Percentiles rank a stretch among this genome's conserved stretches.
These are phyloP conservation scores for Acanthamoeba triangularis DNA, from an alignment of 208 protist species.

Conservation along the genomic window DNA sequence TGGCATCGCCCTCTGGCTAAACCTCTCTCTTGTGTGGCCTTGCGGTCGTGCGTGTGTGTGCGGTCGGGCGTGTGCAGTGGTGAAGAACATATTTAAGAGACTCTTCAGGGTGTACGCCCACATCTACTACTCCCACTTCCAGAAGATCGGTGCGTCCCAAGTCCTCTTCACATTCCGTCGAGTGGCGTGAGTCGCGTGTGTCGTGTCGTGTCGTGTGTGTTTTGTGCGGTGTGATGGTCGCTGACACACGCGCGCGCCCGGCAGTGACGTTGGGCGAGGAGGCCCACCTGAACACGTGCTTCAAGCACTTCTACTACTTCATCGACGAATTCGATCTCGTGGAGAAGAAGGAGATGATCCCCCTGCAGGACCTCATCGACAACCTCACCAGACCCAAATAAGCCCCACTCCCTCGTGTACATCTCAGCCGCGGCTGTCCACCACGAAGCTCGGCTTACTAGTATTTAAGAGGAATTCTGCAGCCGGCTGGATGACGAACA, in stretches of 20 bases:
- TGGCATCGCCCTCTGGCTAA: conserved; percentile 97
- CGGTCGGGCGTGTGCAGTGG: conserved; percentile 89
- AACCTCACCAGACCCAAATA: conserved; percentile 79
- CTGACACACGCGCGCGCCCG: too few relatives aligned
- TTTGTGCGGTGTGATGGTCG: too few relatives aligned
- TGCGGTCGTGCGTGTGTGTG: too few relatives aligned
- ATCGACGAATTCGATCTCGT: conserved; percentile 93
- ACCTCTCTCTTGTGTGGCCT: too few relatives aligned
- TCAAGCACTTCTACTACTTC: conserved; percentile 97
- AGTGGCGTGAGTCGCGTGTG: too few relatives aligned
- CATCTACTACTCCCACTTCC: conserved; percentile 99
- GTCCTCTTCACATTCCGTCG: not conserved
- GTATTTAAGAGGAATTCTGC: too few relatives aligned
- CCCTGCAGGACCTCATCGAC: conserved; percentile 89
- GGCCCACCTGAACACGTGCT: conserved; percentile 98
- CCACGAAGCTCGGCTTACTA: too few relatives aligned
- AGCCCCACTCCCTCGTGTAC: too few relatives aligned
- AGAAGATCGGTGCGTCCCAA: conserved; percentile 95
- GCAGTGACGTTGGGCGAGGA: conserved; percentile 94
- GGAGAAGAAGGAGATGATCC: conserved; percentile 90
- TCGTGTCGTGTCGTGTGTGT: too few relatives aligned
- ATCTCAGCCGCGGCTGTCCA: too few relatives aligned
- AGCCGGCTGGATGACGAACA: too few relatives aligned
- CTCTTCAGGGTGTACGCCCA: conserved; percentile 99
- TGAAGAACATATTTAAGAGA: conserved; percentile 98